phyloP scores from a whole-genome alignment of 2,329 filamentous ascomycete species.

The Diaporthe sp. region DNA sequence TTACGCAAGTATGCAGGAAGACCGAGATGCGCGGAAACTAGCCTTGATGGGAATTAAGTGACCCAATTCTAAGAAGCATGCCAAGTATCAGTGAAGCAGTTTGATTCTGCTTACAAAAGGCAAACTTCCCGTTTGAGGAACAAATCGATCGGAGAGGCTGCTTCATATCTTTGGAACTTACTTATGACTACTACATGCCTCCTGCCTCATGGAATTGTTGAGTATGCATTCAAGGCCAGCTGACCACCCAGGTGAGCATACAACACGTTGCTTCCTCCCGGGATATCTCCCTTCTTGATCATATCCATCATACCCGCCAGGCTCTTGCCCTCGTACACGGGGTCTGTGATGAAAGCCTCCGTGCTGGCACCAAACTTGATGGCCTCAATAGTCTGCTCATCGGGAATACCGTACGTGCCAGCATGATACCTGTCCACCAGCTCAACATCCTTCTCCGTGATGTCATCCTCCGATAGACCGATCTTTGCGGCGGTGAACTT shows the following conservation, averaged over 20 bases:
- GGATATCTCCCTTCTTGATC: conserved; percentile 73
- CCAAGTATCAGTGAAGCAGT: no score
- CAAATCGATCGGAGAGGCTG: no score
- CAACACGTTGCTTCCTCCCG: conserved; percentile 72
- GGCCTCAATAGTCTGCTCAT: conserved; percentile 74
- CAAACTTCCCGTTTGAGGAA: no score
- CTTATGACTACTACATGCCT: no score
- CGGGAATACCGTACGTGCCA: conserved; percentile 75
- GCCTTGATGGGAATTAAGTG: no score
- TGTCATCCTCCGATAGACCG: conserved; percentile 70
- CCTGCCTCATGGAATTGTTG: conserved; percentile 50
- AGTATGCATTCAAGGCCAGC: conserved; percentile 78
- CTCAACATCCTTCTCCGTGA: conserved; percentile 73
- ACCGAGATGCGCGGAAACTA: no score
- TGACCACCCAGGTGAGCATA: conserved; percentile 82
- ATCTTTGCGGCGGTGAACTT: conserved; percentile 74
- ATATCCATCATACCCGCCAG: conserved; percentile 80
- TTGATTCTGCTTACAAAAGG: no score
- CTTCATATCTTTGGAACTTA: no score
- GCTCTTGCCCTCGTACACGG: conserved; percentile 83
- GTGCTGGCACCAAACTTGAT: conserved; percentile 77
- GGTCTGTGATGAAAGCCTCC: conserved; percentile 82
- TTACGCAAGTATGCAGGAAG: no score
- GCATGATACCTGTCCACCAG: conserved; percentile 77
- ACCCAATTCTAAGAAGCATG: no score